Base-by-base conservation (phyloP, 139 green algal genomes). In the Haematococcus lacustris region DNA sequence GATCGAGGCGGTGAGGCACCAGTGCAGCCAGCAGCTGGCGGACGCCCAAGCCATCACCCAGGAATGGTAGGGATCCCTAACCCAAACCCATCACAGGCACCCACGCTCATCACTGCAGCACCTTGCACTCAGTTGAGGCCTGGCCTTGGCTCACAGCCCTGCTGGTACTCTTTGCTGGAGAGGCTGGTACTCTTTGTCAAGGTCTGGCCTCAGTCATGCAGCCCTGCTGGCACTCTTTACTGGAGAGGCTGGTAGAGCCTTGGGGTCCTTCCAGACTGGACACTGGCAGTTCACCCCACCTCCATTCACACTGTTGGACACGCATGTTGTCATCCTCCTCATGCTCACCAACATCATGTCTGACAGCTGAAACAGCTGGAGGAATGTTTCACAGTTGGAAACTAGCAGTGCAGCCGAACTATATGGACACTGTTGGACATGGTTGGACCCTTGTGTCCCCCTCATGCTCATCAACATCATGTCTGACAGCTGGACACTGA, bases 1-100 rank as follows among this genome's bases (percentile, higher is more conserved):
- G 66, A 37, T 71, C 28, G 66, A 71, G 66, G 66, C 66, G 28
- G 66, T 71, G 39, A 28, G 66, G 25, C 66, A 73, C 25, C 38
- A 50, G 34, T 26, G 50, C 3, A 35, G 39, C 33, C 39, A 39
- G 40, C 33, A 72, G 43, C 1, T 74, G 30, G 59, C 63, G 32
- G 30, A 57, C 3, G 71, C 51, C 7, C 38, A 77, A 21, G 63
- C 51, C 28, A 2, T 41, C 30, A 64, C 66, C n/a, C 6, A 34
- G 2, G 50, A 77, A 39, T 79, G 69, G 77, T 83, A 43, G 59
- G 77, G 7, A 35, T 38, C 26, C 6, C 23, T 50, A 2, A 32
- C 32, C 41, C 30, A 28, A 17, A 28, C 21, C 26, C 2, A n/a
- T 17, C 1, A 4, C 50, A 53, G 41, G 4, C 34, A 17, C 0